These are phyloP conservation scores for Globisporangium nunn DNA, from an alignment of 352 stramenopile genomes.

Conservation along the genomic window DNA sequence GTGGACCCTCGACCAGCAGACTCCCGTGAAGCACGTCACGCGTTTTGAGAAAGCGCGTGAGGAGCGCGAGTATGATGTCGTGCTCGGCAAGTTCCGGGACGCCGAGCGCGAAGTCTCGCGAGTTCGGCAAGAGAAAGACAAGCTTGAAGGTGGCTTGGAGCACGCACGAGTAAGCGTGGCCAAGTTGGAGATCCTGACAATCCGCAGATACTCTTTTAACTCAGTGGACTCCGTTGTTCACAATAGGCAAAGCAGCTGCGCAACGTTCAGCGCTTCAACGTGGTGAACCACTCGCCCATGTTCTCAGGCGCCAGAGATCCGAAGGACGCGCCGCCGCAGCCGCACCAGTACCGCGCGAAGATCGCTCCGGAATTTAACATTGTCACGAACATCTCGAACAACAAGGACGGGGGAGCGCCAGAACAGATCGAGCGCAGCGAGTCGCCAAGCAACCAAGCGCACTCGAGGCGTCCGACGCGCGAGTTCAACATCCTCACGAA, in stretches of 20 bases:
- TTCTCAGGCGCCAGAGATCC: conserved; percentile 38
- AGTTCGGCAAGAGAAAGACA: conserved; percentile 23
- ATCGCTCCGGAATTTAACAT: conserved; percentile 50
- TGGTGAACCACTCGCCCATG: conserved; percentile 59
- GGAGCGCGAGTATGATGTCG: conserved; percentile 63
- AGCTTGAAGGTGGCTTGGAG: conserved; percentile 32
- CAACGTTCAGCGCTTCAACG: conserved; percentile 51
- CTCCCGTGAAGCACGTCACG: conserved; percentile 52
- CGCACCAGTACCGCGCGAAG: conserved; percentile 28
- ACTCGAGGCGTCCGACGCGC: conserved; percentile 29
- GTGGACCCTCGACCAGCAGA: conserved; percentile 50
- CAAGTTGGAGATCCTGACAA: too few relatives aligned
- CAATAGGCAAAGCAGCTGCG: conserved; percentile 53
- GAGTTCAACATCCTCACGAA: conserved; percentile 77
- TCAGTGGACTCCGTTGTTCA: background rate
- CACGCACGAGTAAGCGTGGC: conserved; percentile 22
- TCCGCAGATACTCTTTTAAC: background rate
- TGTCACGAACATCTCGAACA: conserved; percentile 41
- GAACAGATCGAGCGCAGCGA: background rate
- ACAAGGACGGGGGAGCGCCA: conserved; percentile 1
- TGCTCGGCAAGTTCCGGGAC: conserved; percentile 63
- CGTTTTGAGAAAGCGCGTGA: conserved; percentile 62
- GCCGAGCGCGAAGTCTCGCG: conserved; percentile 31
- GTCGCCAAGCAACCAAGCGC: conserved; percentile 9
- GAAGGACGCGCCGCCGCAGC: conserved; percentile 26